Evolutionary conservation across 1,284 basidiomycete genomes (phyloP).

Genomic region (Trichosporon coremiiforme): DNA sequence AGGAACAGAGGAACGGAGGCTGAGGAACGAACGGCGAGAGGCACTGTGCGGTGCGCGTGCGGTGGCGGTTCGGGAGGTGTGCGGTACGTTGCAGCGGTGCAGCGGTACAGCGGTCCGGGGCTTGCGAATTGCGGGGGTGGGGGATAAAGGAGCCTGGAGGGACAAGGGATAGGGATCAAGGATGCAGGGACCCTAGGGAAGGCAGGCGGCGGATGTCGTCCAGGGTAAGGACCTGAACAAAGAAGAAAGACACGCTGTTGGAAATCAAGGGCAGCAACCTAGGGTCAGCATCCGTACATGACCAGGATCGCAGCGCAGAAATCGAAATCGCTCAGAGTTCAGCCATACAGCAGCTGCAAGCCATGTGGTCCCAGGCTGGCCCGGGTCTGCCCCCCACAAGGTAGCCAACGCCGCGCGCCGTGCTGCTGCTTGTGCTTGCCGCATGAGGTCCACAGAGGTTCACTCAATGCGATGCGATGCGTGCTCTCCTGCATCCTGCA

Average conservation of each 20-base stretch:
- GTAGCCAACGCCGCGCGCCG: no score
- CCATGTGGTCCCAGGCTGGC: not conserved
- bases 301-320: not conserved
- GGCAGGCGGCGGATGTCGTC: conserved; percentile 13
- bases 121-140: conserved; percentile 14
- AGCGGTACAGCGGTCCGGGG: not conserved
- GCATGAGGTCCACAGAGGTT: not conserved
- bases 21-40: not conserved
- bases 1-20: not conserved
- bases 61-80: not conserved
- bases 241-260: conserved; percentile 16
- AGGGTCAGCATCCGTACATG: not conserved
- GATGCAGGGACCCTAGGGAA: conserved; percentile 4
- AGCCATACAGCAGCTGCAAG: not conserved
- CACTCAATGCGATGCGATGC: not conserved
- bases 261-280: not conserved
- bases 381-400: no score
- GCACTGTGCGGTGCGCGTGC: conserved; percentile 13
- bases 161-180: not conserved
- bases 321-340: not conserved
- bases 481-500: not conserved
- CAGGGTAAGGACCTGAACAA: not conserved
- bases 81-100: not conserved
- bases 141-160: not conserved
- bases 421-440: not conserved